A percentile compares a stretch with the other conserved stretches of the same genome.
These are phyloP conservation scores for Lyophyllum atratum DNA, from an alignment of 768 basidiomycete species.

Conservation along the genomic window DNA sequence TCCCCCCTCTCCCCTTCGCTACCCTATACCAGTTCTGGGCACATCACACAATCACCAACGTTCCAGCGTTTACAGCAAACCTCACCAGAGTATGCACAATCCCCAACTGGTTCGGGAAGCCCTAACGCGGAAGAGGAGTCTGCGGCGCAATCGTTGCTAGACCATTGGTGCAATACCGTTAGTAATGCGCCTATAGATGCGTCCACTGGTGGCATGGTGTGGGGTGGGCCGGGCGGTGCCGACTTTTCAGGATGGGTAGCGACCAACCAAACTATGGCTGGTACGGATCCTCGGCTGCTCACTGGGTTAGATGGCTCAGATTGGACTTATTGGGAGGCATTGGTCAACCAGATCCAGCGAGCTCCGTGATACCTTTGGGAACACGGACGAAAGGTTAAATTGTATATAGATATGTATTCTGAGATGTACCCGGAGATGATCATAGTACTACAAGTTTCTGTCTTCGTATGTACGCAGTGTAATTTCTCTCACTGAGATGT, in stretches of 20 bases:
- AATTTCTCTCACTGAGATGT: too few relatives aligned
- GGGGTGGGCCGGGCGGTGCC: slow-evolving; percentile 58
- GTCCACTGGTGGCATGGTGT: slow-evolving; percentile 51
- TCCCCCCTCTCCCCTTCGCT: slow-evolving; percentile 29
- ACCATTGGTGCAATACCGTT: slow-evolving; percentile 85
- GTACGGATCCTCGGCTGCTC: slow-evolving; percentile 46
- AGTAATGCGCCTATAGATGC: slow-evolving; percentile 64
- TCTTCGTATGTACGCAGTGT: too few relatives aligned
- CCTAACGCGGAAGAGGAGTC: slow-evolving; percentile 75
- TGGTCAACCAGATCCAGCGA: slow-evolving; percentile 64
- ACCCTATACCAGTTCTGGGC: slow-evolving; percentile 24
- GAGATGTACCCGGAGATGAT: neutral
- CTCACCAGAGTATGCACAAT: slow-evolving; percentile 47
- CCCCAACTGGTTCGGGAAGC: slow-evolving; percentile 69
- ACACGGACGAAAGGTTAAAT: neutral
- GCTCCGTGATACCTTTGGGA: slow-evolving; percentile 27
- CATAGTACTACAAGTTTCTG: neutral
- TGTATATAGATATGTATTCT: slow-evolving; percentile 2
- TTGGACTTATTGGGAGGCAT: slow-evolving; percentile 80
- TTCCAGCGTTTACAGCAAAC: slow-evolving; percentile 64
- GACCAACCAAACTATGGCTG: slow-evolving; percentile 38
- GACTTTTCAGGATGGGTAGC: slow-evolving; percentile 65
- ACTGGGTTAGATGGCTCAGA: slow-evolving; percentile 63
- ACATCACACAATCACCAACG: slow-evolving; percentile 49
- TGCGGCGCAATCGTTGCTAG: slow-evolving; percentile 74